Evolutionary conservation across 2,329 filamentous ascomycete species (phyloP), one percentile per base, ranked within the genome.

Genomic region (Proliferodiscus dingleyae): DNA sequence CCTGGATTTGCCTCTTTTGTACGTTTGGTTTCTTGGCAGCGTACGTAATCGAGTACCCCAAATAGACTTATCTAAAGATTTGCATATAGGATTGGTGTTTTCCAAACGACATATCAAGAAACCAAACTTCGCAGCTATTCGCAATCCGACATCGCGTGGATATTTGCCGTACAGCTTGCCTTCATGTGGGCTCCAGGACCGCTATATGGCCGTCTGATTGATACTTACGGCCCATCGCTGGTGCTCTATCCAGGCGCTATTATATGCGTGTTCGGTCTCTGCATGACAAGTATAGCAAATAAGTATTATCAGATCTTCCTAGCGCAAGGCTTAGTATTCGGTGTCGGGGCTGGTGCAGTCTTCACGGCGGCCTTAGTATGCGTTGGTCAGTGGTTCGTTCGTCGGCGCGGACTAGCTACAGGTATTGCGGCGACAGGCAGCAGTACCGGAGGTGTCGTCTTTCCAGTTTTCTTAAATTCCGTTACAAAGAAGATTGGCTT

Each of bases 121-220:
- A 62, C 69, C 4, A 68, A 71, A n/a, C 61, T 81, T 3, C 60
- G 55, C 7, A 39, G 65, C 2, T 74, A 75, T 50, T 73, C 74
- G 0, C 52, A 72, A 2, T 74, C 71, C 38, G 72, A 71, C 0
- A 67, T 81, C 15, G 65, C 76, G n/a, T 81, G 77, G 78, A 80
- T 81, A 34, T 68, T 74, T 0, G 75, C 75, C 11, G 18, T 34
- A 1, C 69, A 79, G 48, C 64, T 71, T 22, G 75, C 73, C 50
- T 68, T 76, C 52, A 67, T 81, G 65, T 57, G 62, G 32, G 55
- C 58, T 13, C 51, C 71, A 53, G 80, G 80, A 0, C 78, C 79
- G 0, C 54, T 85, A 13, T 71, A 81, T 11, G 82, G 82, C 2
- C 75, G 73, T 30, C 37, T 81, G 0, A 83, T 73, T 53, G 83